phyloP scores from a whole-genome alignment of 306 rosid genomes.

The Fagus crenata region DNA sequence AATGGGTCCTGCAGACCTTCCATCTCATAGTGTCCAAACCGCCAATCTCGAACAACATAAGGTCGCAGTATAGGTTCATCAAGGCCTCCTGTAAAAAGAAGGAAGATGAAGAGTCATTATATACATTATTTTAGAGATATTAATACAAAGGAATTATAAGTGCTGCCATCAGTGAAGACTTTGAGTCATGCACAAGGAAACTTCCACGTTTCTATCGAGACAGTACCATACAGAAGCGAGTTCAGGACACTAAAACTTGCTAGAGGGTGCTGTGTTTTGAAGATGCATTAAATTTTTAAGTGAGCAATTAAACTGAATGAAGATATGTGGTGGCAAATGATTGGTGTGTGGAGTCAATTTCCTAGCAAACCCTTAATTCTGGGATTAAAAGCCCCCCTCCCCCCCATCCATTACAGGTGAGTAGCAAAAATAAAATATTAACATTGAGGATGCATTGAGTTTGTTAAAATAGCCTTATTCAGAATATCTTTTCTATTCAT shows the following conservation, averaged over 20 bases:
- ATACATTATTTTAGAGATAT: not conserved
- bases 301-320: no score
- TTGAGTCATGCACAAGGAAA: not conserved
- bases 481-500: slow-evolving; percentile 5
- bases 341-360: not conserved
- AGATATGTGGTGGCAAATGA: not conserved
- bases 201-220: not conserved
- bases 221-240: not conserved
- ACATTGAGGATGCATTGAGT: not conserved
- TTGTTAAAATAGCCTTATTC: not conserved
- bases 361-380: not conserved
- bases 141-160: not conserved
- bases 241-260: not conserved
- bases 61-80: slow-evolving; percentile 79
- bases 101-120: slow-evolving; percentile 9
- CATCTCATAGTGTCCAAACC: slow-evolving; percentile 93
- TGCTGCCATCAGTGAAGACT: not conserved
- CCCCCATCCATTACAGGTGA: not conserved
- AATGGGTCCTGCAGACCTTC: slow-evolving; percentile 83
- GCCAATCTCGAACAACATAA: slow-evolving; percentile 78
- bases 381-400: not conserved
- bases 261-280: not conserved
- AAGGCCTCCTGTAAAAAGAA: slow-evolving; percentile 67
- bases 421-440: not conserved
- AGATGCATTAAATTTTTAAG: not conserved